phyloP scores from a whole-genome alignment of 2,329 filamentous ascomycete species.

The Scytalidium sp. region DNA sequence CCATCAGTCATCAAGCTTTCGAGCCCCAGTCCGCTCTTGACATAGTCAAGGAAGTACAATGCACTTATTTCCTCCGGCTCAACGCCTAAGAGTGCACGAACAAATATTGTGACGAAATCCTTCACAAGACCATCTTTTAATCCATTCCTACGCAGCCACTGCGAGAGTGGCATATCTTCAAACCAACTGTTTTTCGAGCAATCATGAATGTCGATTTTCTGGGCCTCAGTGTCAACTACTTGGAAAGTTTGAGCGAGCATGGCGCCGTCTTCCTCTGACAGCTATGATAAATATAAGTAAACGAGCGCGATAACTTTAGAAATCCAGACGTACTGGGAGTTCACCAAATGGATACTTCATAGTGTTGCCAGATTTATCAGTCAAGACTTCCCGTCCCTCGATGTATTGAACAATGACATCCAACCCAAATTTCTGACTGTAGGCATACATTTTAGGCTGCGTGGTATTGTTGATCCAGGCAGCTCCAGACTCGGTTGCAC shows the following conservation, averaged over 20 bases:
- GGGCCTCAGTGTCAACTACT: too few relatives aligned
- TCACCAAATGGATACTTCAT: not conserved
- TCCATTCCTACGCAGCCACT: conserved; percentile 30
- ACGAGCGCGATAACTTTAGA: too few relatives aligned
- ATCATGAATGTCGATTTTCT: too few relatives aligned
- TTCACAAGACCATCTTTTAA: conserved; percentile 24
- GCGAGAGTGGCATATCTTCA: too few relatives aligned
- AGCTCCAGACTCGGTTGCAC: conserved; percentile 49
- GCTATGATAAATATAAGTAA: too few relatives aligned
- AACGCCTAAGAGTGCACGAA: conserved; percentile 45
- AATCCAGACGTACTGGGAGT: not conserved
- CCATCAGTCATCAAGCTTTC: conserved; percentile 49
- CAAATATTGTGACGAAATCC: conserved; percentile 35
- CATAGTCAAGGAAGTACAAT: conserved; percentile 52
- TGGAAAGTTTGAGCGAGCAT: too few relatives aligned
- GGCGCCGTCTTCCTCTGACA: too few relatives aligned
- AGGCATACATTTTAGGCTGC: conserved; percentile 32
- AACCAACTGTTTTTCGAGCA: too few relatives aligned
- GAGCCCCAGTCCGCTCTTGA: conserved; percentile 47
- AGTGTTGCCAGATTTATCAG: not conserved
- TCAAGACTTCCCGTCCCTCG: conserved; percentile 24
- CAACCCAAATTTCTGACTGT: conserved; percentile 37
- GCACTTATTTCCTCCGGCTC: conserved; percentile 47
- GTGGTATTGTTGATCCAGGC: conserved; percentile 52
- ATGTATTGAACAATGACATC: conserved; percentile 47